These are phyloP conservation scores for Fraxinus pennsylvanica DNA, from an alignment of 257 asterid species.

Conservation along the genomic window DNA sequence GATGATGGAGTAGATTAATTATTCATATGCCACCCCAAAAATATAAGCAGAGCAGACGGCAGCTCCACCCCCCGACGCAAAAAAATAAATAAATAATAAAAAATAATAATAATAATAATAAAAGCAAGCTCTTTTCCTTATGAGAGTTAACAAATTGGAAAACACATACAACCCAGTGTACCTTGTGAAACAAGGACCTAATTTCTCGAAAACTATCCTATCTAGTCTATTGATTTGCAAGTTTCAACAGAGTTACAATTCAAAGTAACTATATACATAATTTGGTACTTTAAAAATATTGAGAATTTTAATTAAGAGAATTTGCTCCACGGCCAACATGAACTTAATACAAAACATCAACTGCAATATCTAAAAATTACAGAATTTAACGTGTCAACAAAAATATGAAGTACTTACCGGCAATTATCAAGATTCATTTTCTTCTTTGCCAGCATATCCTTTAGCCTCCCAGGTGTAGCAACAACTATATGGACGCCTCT, in stretches of 20 bases:
- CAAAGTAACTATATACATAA: not conserved
- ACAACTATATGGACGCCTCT: constrained; percentile 85
- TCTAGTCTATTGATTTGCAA: not conserved
- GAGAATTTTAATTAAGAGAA: not conserved
- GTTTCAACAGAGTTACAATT: not conserved
- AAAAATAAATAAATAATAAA: no score
- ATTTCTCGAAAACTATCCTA: not conserved
- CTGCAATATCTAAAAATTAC: not conserved
- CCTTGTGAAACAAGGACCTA: not conserved
- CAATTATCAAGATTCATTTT: constrained; percentile 79
- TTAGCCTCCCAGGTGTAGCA: constrained; percentile 88
- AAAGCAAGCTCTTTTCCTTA: not conserved
- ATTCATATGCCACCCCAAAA: no score
- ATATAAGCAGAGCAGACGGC: not conserved
- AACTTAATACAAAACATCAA: constrained; percentile 3
- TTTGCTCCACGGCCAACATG: not conserved
- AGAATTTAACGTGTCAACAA: not conserved
- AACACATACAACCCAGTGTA: not conserved
- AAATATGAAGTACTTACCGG: constrained; percentile 42
- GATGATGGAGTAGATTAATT: not conserved
- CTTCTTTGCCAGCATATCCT: constrained; percentile 88
- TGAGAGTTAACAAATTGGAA: not conserved
- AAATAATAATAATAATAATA: no score
- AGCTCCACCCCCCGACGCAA: not conserved
- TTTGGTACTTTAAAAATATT: not conserved